A percentile compares a stretch with the other conserved stretches of the same genome.
phyloP scores from a whole-genome alignment of 495 filamentous ascomycete species.

The Aspergillus carlsbadensis region DNA sequence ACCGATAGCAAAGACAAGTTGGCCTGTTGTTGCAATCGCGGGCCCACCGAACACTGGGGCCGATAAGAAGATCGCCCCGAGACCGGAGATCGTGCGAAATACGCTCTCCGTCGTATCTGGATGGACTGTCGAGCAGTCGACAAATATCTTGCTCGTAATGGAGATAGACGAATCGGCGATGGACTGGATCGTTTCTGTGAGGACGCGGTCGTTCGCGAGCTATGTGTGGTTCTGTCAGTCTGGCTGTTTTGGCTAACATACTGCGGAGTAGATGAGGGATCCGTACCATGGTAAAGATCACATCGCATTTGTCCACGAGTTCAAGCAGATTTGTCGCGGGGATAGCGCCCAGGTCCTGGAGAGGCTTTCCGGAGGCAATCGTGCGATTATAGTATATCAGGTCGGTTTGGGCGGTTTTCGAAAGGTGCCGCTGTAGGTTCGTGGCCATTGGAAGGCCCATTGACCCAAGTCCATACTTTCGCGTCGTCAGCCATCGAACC shows the following conservation, averaged over 20 bases:
- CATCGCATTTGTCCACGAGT: slow-evolving; percentile 26
- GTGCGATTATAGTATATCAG: slow-evolving; percentile 36
- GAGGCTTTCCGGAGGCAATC: slow-evolving; percentile 25
- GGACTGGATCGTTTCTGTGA: slow-evolving; percentile 7
- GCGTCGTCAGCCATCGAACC: not conserved
- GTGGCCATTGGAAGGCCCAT: slow-evolving; percentile 42
- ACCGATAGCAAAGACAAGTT: slow-evolving; percentile 22
- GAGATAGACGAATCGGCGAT: not conserved
- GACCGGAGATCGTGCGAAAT: slow-evolving; percentile 7
- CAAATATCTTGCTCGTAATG: slow-evolving; percentile 21
- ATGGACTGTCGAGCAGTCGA: slow-evolving; percentile 29
- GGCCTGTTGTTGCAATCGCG: slow-evolving; percentile 19
- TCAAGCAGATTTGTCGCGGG: slow-evolving; percentile 22
- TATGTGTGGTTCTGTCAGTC: not conserved
- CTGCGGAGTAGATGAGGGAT: not conserved
- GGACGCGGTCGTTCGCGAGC: slow-evolving; percentile 13
- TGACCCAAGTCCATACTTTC: slow-evolving; percentile 31
- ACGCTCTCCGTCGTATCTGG: slow-evolving; percentile 18
- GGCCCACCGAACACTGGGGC: slow-evolving; percentile 28
- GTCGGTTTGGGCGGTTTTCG: slow-evolving; percentile 4
- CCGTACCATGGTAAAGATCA: slow-evolving; percentile 35
- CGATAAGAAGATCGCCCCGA: slow-evolving; percentile 19
- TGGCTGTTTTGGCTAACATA: not conserved
- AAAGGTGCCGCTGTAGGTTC: slow-evolving; percentile 34
- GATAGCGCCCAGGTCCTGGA: slow-evolving; percentile 27